Base-by-base conservation (phyloP, 2,329 filamentous ascomycete species). In the Aspergillus spinulosporus region DNA sequence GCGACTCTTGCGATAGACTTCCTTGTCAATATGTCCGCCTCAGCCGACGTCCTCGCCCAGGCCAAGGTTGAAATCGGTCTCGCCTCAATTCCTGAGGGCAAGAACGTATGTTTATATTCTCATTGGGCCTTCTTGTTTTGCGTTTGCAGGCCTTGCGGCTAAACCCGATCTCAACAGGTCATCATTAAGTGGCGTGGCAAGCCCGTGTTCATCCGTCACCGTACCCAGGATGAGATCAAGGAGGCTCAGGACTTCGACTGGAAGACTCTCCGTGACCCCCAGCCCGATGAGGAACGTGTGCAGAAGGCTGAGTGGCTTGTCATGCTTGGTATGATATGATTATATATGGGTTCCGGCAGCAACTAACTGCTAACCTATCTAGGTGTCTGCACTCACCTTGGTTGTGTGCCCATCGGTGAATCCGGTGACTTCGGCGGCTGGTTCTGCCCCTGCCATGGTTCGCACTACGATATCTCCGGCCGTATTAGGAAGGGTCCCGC, bases 101-200 rank as follows among this genome's bases (percentile, higher is more conserved):
- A 97, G 89, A 99, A 99, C 82, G 94, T 92, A 82, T 31, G 52
- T 49, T 31, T n/a, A 31, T 7, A 3, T 11, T 26, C n/a, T 11
- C 5, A 3, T 28, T n/a, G 11, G 28, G 29, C 12, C 15, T 4
- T 37, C 2, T 37, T 40, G 8, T 12, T 36, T 28, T 9, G 12
- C 6, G 7, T 31, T 43, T 36, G 15, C 14, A 8, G 39, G n/a
- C 52, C 37, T 44, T n/a, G 34, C 37, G 39, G 62, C 59, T 59
- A 49, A 61, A 59, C 60, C 61, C 51, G 61, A 47, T 14, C 26
- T 54, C 49, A 54, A 65, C 71, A 92, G 89, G 88, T 99, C 76
- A 95, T 99, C 78, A 96, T 99, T 84, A 99, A 99, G 84, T 99
- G 94, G 94, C 90, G 94, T 84, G 94, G 94, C 77, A 99, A 99